A percentile compares a stretch with the other conserved stretches of the same genome.
Evolutionary conservation across 768 basidiomycete species (phyloP).

Genomic region (Pluteus cervinus): DNA sequence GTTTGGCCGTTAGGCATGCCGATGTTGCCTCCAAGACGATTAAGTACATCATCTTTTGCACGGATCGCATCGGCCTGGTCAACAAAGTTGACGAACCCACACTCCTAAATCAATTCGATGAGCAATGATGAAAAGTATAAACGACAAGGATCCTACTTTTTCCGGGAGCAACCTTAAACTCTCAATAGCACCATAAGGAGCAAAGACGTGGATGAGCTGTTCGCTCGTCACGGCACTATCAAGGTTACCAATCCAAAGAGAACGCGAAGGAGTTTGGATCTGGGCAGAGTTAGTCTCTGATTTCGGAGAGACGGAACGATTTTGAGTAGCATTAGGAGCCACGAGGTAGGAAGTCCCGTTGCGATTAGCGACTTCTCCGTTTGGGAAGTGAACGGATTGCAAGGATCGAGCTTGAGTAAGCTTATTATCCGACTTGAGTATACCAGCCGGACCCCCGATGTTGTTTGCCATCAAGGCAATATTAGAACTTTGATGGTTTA

Average conservation of each 20-base stretch:
- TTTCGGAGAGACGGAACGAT: constrained; percentile 80
- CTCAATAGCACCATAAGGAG: constrained; percentile 96
- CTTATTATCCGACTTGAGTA: constrained; percentile 57
- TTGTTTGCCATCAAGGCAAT: constrained; percentile 30
- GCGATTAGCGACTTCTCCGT: constrained; percentile 45
- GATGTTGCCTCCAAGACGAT: constrained; percentile 90
- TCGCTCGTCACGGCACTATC: constrained; percentile 93
- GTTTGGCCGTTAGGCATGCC: constrained; percentile 94
- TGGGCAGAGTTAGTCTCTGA: constrained; percentile 66
- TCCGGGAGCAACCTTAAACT: constrained; percentile 91
- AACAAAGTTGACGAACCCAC: constrained; percentile 98
- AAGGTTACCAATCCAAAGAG: constrained; percentile 97
- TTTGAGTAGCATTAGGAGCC: constrained; percentile 61
- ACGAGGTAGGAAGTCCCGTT: constrained; percentile 59
- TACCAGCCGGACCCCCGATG: constrained; percentile 38
- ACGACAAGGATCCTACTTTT: constrained; percentile 54
- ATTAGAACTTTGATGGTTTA: constrained; percentile 37
- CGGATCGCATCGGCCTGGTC: constrained; percentile 94
- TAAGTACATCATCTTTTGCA: constrained; percentile 96
- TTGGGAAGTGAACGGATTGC: constrained; percentile 66
- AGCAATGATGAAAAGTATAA: constrained; percentile 6
- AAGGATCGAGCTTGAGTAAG: constrained; percentile 35
- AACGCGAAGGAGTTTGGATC: constrained; percentile 90
- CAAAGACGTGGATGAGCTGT: constrained; percentile 92
- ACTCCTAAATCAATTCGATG: constrained; percentile 59